Evolutionary conservation across 371 early-diverging fungal species (phyloP), one percentile per base, ranked within the genome.

Genomic region (Zopfochytrium polystomum): DNA sequence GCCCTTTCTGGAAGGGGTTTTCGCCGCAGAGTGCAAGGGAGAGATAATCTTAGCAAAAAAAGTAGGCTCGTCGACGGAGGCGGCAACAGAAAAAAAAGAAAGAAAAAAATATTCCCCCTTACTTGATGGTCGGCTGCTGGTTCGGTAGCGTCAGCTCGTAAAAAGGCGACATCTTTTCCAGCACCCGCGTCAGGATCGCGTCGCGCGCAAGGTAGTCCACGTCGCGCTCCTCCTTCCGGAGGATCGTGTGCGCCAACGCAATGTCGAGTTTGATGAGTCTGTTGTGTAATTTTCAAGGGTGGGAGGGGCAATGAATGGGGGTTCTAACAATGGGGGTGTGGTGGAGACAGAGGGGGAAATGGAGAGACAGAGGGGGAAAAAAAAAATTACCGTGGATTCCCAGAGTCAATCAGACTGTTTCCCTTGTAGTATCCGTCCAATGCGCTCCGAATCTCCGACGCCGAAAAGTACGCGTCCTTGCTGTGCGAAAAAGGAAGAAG

Each of bases 401-500:
- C 68, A n/a, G 80, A 70, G 60, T 87, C 82, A 0, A 80, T 76
- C 13, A 88, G 69, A 3, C 72, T 63, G 23, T 82, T 75, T 1
- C 58, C 66, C 55, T 84, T 81, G 62, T 86, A 71, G 60, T 88
- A 91, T 11, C 75, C 83, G 32, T 78, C 74, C 3, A 87, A 46
- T 2, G 83, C 68, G 2, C 56, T 50, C 32, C 83, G 81, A 15
- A 87, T 70, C 32, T 89, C 83, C 4, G 73, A 67, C 2, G 77
- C 65, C 2, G 78, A 81, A 58, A 82, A 87, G 35, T 79, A 75
- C 22, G 71, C 72, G 52, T 86, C 83, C 49, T 78, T 82, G 48
- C 68, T 62, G 49, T 52, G 30, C 23, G 30, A 20, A 25, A 25
- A 3, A 11, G 22, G 11, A 25, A 27, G 11, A 3, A 22, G n/a